phyloP scores from a whole-genome alignment of 306 rosid genomes.

The Cicer judaicum region DNA sequence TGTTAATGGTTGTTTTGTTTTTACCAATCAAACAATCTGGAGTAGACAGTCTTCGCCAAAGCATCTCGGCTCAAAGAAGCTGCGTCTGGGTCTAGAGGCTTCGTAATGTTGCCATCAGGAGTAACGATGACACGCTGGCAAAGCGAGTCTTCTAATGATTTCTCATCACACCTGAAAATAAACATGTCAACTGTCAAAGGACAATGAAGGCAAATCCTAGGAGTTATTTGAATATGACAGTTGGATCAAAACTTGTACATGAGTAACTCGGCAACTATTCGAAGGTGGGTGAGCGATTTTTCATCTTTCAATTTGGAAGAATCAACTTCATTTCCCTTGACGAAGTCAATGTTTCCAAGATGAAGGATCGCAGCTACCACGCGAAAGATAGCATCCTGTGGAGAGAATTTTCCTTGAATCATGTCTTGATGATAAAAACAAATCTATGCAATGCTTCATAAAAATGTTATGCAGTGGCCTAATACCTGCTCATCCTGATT shows the following conservation, averaged over 20 bases:
- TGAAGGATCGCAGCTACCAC: slow-evolving; percentile 88
- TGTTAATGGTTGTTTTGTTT: slow-evolving; percentile 4
- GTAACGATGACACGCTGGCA: slow-evolving; percentile 91
- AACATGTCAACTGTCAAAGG: slow-evolving; percentile 40
- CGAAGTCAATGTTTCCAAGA: slow-evolving; percentile 78
- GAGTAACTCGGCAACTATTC: slow-evolving; percentile 72
- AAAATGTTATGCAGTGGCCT: slow-evolving; percentile 29
- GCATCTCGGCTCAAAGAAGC: slow-evolving; percentile 88
- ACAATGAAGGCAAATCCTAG: slow-evolving; percentile 15
- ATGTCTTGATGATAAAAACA: slow-evolving; percentile 31
- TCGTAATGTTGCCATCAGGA: slow-evolving; percentile 87
- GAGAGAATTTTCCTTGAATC: slow-evolving; percentile 36
- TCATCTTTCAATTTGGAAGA: slow-evolving; percentile 82
- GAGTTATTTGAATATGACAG: slow-evolving; percentile 15
- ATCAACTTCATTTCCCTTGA: slow-evolving; percentile 79
- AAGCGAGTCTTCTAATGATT: slow-evolving; percentile 75
- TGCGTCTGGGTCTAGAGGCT: slow-evolving; percentile 67
- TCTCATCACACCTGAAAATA: slow-evolving; percentile 70
- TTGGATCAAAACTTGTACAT: slow-evolving; percentile 57
- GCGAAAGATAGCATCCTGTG: slow-evolving; percentile 82
- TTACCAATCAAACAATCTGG: slow-evolving; percentile 84
- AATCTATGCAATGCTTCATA: slow-evolving; percentile 17
- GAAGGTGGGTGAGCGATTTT: slow-evolving; percentile 72
- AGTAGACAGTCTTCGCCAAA: slow-evolving; percentile 79
- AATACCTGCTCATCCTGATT: slow-evolving; percentile 83